Conservation (phyloP, 73 alveolate species). For the Paramecium sonneborni region DNA sequence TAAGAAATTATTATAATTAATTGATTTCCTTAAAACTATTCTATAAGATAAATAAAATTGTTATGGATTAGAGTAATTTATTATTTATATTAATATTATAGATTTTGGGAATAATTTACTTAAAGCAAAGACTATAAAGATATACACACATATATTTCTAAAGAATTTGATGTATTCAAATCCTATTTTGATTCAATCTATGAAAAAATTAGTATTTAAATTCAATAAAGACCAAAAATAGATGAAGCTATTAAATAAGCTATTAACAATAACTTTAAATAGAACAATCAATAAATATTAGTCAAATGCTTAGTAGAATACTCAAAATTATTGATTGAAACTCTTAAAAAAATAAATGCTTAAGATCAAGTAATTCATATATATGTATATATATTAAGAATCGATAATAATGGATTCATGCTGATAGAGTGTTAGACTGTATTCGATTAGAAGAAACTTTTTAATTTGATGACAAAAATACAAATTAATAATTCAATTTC, state of each 20-base stretch:
- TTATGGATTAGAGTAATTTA: constrained; percentile 45
- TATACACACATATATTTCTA: constrained; percentile 56
- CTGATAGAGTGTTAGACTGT: constrained; percentile 66
- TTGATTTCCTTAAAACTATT: constrained; percentile 48
- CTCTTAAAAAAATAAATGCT: not conserved
- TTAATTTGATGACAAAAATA: constrained; percentile 54
- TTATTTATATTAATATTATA: not conserved
- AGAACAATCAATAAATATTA: constrained; percentile 45
- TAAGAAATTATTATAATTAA: constrained; percentile 51
- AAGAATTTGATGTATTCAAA: constrained; percentile 64
- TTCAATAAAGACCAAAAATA: not conserved
- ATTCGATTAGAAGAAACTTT: constrained; percentile 46
- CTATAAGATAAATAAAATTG: constrained; percentile 54
- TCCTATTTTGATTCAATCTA: constrained; percentile 60
- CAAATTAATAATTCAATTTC: constrained; percentile 56
- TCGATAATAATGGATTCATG: constrained; percentile 55
- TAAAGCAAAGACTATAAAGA: constrained; percentile 63
- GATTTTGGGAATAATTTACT: constrained; percentile 64
- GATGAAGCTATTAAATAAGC: constrained; percentile 53
- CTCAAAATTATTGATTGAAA: constrained; percentile 16
- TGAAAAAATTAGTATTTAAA: constrained; percentile 9
- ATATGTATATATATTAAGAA: not conserved
- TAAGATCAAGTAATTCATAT: constrained; percentile 10
- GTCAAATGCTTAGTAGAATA: constrained; percentile 36
- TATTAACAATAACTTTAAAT: not conserved